A percentile compares a stretch with the other conserved stretches of the same genome.
phyloP scores from a whole-genome alignment of 345 rosid genomes.

The Litchi chinensis region DNA sequence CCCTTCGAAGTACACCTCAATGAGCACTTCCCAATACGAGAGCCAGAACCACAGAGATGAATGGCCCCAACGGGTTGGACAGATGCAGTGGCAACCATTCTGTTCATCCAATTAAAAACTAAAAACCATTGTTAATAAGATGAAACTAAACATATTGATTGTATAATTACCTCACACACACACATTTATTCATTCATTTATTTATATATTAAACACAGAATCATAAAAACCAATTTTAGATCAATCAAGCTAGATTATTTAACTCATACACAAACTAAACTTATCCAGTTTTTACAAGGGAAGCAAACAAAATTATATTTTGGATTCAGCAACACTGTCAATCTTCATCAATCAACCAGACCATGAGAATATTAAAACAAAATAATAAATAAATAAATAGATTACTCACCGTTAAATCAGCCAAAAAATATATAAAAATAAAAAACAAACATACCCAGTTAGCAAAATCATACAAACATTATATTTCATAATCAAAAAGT shows the following conservation, averaged over 20 bases:
- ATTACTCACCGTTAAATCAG: neutral
- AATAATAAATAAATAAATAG: neutral
- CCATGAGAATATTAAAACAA: neutral
- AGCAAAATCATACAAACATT: neutral
- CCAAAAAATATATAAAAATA: neutral
- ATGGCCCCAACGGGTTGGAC: slow-evolving; percentile 16
- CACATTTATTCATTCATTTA: too few species aligned
- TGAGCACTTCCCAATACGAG: slow-evolving; percentile 9
- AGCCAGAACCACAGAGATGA: slow-evolving; percentile 17
- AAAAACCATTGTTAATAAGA: neutral
- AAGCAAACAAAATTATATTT: neutral
- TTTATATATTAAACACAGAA: too few species aligned
- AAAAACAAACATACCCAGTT: neutral
- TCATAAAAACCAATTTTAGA: neutral
- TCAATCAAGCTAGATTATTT: neutral
- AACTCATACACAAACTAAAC: neutral
- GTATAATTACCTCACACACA: too few species aligned
- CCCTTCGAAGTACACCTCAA: slow-evolving; percentile 20
- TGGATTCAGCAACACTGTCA: slow-evolving; percentile 1
- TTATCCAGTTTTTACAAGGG: neutral
- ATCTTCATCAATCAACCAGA: slow-evolving; percentile 14
- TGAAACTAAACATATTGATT: neutral
- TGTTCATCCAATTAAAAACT: neutral
- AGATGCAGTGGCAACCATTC: slow-evolving; percentile 22
- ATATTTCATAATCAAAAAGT: neutral